Evolutionary conservation across 2,329 filamentous ascomycete genomes (phyloP).

Genomic region (Xylariales sp.): DNA sequence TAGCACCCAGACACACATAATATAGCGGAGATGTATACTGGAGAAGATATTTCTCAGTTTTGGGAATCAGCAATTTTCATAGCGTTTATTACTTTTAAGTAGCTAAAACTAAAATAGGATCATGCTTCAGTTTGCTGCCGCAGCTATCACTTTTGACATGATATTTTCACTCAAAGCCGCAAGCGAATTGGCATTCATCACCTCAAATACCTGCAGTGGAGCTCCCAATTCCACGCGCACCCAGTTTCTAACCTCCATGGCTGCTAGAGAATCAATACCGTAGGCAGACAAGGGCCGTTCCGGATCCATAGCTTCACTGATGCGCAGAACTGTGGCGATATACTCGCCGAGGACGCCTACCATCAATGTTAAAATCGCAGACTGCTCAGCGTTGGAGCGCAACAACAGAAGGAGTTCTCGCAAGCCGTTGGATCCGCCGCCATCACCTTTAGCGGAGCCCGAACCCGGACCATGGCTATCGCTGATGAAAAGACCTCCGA

Average conservation of each 20-base stretch:
- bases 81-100: no score
- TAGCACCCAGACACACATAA: no score
- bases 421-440: background rate
- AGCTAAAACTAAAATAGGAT: no score
- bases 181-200: background rate
- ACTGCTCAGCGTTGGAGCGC: background rate
- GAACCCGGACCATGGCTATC: background rate
- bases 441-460: background rate
- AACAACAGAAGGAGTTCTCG: background rate
- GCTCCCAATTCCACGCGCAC: constrained; percentile 3
- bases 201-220: constrained; percentile 1
- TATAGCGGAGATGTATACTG: no score
- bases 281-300: background rate
- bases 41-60: no score
- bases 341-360: background rate
- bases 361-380: background rate
- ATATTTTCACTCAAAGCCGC: background rate
- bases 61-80: no score
- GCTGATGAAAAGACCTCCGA: background rate
- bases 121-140: no score
- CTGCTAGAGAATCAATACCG: constrained; percentile 10
- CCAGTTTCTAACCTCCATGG: constrained; percentile 8
- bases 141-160: background rate
- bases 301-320: background rate
- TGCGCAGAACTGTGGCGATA: background rate